A percentile compares a stretch with the other conserved stretches of the same genome.
phyloP scores from a whole-genome alignment of 495 filamentous ascomycete species.

The Tuber brumale region DNA sequence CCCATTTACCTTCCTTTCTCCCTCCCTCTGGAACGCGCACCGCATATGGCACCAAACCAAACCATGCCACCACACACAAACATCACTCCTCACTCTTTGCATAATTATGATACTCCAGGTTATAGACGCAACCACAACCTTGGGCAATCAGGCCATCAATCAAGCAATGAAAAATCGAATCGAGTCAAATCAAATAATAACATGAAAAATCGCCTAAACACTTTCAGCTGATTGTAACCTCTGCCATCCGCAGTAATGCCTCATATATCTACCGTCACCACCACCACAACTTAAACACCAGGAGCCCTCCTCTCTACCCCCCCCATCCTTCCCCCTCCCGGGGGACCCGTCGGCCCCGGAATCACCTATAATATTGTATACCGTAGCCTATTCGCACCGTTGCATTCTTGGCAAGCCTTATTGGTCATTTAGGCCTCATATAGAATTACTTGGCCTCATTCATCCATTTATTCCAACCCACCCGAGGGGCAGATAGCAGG shows the following conservation, averaged over 20 bases:
- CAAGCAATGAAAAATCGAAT: neutral
- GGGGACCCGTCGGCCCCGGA: neutral
- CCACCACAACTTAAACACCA: neutral
- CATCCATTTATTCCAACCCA: neutral
- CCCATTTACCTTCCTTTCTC: neutral
- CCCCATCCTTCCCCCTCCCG: no score
- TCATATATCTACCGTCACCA: neutral
- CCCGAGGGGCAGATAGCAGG: neutral
- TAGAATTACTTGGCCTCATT: neutral
- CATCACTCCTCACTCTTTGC: neutral
- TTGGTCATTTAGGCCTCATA: conserved; percentile 1
- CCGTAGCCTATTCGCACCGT: neutral
- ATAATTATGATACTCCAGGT: neutral
- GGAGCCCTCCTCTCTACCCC: neutral
- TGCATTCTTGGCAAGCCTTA: neutral
- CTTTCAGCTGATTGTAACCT: neutral
- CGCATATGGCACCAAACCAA: neutral
- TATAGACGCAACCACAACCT: neutral
- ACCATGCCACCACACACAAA: neutral
- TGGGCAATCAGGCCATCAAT: neutral
- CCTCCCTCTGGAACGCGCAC: neutral
- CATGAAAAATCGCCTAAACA: neutral
- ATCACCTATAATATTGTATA: neutral
- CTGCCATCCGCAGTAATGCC: conserved; percentile 2
- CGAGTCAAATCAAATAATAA: neutral